Evolutionary conservation across 345 rosid species (phyloP), one percentile per base, ranked within the genome.

Genomic region (Durio zibethinus): DNA sequence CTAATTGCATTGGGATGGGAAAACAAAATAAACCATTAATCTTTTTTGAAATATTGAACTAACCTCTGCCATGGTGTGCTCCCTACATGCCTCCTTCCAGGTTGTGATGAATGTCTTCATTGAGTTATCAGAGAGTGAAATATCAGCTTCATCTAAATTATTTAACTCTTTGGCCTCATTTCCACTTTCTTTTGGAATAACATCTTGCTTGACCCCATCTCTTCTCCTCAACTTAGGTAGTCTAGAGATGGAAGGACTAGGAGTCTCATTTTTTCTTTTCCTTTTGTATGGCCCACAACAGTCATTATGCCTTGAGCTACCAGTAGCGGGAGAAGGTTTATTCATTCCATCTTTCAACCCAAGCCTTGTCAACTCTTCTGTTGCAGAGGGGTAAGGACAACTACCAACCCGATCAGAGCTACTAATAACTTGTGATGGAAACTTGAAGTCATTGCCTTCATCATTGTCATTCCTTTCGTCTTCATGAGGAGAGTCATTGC

Each of bases 311-410:
- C 78, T 82, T 38, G 73, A 73, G 75, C 82, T 81, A 72, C 79
- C 78, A 67, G 78, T 73, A 43, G 64, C 81, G 71, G 74, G 50
- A 62, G 72, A 72, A 42, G 78, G 38, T 36, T 65, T 84, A 71
- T 60, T 78, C 53, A 63, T 79, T 84, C 83, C 86, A 81, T 78
- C 83, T 81, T 84, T 86, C 35, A 94, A 76, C 76, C 97, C 92
- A 64, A 94, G 87, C 73, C 97, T 89, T 77, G 83, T 84, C 82
- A 84, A 82, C 87, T 94, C 98, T 86, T 94, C 97, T 64, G 80
- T 80, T 76, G 85, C 97, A 77, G 97, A 92, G 56, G 98, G 98
- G 81, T 94, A 94, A 78, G 98, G 98, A 84, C 98, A 94, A 72
- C 87, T 83, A 78, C 85, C 88, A 65, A 85, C 80, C 64, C 85